Evolutionary conservation across 129 eudicot genomes (phyloP).

Genomic region (Dittrichia graveolens): DNA sequence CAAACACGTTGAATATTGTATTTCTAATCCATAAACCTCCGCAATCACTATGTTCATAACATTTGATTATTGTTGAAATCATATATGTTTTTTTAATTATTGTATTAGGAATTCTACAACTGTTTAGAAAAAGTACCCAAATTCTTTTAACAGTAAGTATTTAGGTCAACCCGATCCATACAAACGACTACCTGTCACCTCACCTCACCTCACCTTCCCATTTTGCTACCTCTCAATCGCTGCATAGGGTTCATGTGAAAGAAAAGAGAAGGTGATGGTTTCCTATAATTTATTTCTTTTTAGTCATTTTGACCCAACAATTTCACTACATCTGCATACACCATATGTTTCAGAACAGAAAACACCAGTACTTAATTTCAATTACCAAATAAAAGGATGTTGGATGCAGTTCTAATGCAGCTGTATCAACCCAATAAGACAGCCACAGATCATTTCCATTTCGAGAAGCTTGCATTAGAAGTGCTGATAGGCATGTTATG

Average conservation of each 20-base stretch:
- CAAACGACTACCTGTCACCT: too few species aligned
- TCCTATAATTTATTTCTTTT: not conserved
- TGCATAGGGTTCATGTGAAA: not conserved
- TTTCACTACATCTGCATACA: not conserved
- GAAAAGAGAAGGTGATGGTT: not conserved
- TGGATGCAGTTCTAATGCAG: slow-evolving; percentile 45
- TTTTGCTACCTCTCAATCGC: not conserved
- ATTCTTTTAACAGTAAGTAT: not conserved
- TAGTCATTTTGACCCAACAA: not conserved
- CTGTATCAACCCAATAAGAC: slow-evolving; percentile 85
- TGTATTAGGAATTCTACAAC: too few species aligned
- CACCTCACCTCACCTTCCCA: not conserved
- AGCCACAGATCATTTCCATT: slow-evolving; percentile 98
- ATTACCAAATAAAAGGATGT: slow-evolving; percentile 76
- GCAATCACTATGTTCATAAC: too few species aligned
- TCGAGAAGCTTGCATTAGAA: slow-evolving; percentile 91
- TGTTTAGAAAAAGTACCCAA: too few species aligned
- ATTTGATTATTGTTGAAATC: too few species aligned
- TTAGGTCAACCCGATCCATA: not conserved
- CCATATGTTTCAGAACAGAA: not conserved
- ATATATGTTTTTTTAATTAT: too few species aligned
- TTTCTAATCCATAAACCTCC: too few species aligned
- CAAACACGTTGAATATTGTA: too few species aligned
- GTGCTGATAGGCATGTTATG: slow-evolving; percentile 74
- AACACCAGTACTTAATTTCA: slow-evolving; percentile 16